phyloP scores from a whole-genome alignment of 495 filamentous ascomycete species.

The Hypomontagnella monticulosa region DNA sequence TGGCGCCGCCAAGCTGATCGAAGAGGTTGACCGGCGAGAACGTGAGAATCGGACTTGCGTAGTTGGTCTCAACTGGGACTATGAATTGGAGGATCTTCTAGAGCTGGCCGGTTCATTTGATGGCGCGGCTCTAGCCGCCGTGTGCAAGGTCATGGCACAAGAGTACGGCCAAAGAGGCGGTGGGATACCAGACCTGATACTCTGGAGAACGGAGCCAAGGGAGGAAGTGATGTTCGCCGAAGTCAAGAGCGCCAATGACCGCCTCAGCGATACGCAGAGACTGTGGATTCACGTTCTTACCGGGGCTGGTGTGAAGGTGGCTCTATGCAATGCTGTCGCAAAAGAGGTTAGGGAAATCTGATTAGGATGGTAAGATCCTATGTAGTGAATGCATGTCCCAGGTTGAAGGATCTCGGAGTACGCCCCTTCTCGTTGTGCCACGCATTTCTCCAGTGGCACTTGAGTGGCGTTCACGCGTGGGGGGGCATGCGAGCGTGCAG shows the following conservation, averaged over 20 bases:
- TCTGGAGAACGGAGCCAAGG: constrained; percentile 69
- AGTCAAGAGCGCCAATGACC: constrained; percentile 95
- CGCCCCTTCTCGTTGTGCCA: neutral
- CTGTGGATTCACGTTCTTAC: constrained; percentile 95
- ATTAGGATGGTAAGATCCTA: constrained; percentile 26
- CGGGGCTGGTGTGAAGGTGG: constrained; percentile 83
- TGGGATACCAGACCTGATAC: constrained; percentile 91
- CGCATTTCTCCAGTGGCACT: constrained; percentile 17
- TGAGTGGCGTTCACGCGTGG: constrained; percentile 30
- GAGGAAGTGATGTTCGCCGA: constrained; percentile 75
- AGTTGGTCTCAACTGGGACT: constrained; percentile 91
- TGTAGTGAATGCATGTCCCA: constrained; percentile 1
- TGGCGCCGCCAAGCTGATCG: constrained; percentile 71
- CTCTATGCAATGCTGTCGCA: constrained; percentile 88
- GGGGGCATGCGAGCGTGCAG: neutral
- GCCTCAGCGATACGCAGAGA: constrained; percentile 93
- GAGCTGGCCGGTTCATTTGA: constrained; percentile 85
- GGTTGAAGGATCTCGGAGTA: neutral
- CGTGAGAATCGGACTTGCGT: constrained; percentile 78
- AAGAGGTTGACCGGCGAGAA: constrained; percentile 70
- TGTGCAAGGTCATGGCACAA: constrained; percentile 94
- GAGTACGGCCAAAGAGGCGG: constrained; percentile 88
- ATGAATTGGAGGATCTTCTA: constrained; percentile 78
- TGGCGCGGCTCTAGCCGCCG: constrained; percentile 77
- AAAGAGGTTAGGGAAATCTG: constrained; percentile 64